Percentiles rank a stretch among this genome's conserved stretches.
Conservation (phyloP, 257 asterid genomes). For the Nicotiana attenuata region DNA sequence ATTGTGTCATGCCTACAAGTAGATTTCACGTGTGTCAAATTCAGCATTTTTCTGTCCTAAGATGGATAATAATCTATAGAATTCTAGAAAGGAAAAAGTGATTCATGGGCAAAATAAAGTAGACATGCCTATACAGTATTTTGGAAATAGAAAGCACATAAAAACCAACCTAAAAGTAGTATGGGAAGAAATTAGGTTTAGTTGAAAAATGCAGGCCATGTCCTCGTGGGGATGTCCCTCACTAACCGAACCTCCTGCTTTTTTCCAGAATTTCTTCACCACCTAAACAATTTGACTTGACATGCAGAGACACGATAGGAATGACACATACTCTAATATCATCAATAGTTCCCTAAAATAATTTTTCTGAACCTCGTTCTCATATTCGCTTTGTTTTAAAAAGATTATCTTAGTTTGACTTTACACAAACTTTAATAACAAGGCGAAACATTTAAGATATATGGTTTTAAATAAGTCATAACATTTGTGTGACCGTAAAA, state of each 20-base stretch:
- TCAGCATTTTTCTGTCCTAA: neutral
- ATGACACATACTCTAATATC: neutral
- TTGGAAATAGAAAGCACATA: neutral
- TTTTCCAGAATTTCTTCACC: neutral
- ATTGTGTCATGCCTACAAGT: neutral
- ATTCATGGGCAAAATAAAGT: neutral
- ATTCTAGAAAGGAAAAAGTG: neutral
- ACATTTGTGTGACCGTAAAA: too few species aligned
- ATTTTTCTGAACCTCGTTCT: neutral
- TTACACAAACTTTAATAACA: too few species aligned
- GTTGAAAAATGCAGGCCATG: slow-evolving; percentile 16
- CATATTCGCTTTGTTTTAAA: too few species aligned
- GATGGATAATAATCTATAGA: neutral
- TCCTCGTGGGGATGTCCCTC: slow-evolving; percentile 27
- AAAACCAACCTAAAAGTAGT: neutral
- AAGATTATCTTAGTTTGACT: too few species aligned
- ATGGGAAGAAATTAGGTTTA: neutral
- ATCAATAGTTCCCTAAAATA: neutral
- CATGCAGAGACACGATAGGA: neutral
- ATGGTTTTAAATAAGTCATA: too few species aligned
- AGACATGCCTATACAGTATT: neutral
- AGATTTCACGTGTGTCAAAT: neutral
- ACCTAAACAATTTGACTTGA: slow-evolving; percentile 17
- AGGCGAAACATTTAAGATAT: too few species aligned
- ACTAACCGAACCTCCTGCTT: slow-evolving; percentile 15